Conservation (phyloP, 345 rosid genomes). For the Viola odorata region DNA sequence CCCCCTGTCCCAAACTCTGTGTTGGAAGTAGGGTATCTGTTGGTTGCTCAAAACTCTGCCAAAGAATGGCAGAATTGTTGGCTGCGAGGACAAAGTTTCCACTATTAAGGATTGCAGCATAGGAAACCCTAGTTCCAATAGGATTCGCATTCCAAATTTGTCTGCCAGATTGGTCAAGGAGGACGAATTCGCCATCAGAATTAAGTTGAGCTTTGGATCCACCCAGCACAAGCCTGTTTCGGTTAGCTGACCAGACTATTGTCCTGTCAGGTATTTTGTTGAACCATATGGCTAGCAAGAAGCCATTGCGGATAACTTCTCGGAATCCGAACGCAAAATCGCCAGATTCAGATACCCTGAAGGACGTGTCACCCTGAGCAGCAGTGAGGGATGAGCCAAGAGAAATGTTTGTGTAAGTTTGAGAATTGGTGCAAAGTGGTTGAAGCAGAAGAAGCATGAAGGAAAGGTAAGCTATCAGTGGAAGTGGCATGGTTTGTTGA, state of each 20-base stretch:
- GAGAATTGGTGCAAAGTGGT: conserved; percentile 35
- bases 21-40: conserved; percentile 52
- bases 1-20: conserved; percentile 23
- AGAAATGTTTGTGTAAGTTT: conserved; percentile 15
- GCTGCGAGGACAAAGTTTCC: conserved; percentile 44
- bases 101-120: conserved; percentile 42
- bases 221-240: conserved; percentile 16
- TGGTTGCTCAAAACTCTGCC: conserved; percentile 48
- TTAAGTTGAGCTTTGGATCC: conserved; percentile 43
- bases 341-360: conserved; percentile 41
- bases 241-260: conserved; percentile 47
- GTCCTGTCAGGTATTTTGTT: conserved; percentile 36
- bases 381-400: conserved; percentile 25
- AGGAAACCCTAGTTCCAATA: conserved; percentile 18
- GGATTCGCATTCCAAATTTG: conserved; percentile 24
- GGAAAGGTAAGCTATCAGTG: too few species aligned
- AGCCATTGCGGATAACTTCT: conserved; percentile 13
- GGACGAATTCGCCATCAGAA: conserved; percentile 27
- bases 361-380: conserved; percentile 15
- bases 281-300: conserved; percentile 37
- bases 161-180: conserved; percentile 26
- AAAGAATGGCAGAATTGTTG: conserved; percentile 14
- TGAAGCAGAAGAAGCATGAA: too few species aligned
- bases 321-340: conserved; percentile 52
- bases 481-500: conserved; percentile 17